A percentile compares a stretch with the other conserved stretches of the same genome.
Conservation (phyloP, 192 early-diverging fungal species). For the Dissophora ornata region DNA sequence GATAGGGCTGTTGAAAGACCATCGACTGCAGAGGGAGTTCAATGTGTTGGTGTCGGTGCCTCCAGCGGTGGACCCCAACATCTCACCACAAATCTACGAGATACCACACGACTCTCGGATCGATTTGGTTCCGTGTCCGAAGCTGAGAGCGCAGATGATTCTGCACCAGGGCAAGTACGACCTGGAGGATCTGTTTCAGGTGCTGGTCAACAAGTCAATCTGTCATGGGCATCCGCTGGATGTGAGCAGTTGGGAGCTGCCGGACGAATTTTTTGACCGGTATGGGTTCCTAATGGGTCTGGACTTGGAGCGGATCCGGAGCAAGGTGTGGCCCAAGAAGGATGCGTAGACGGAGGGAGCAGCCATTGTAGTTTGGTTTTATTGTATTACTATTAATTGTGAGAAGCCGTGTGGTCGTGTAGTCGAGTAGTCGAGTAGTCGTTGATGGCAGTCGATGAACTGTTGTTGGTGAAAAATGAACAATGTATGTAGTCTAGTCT, state of each 20-base stretch:
- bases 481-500: too few species aligned
- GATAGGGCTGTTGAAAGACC: slow-evolving; percentile 9
- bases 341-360: too few species aligned
- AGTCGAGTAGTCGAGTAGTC: too few species aligned
- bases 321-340: slow-evolving; percentile 32
- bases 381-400: too few species aligned
- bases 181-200: slow-evolving; percentile 38
- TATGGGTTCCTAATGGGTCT: slow-evolving; percentile 42
- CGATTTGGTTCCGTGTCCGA: slow-evolving; percentile 51
- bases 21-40: slow-evolving; percentile 32
- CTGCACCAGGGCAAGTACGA: slow-evolving; percentile 47
- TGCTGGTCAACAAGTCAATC: slow-evolving; percentile 37
- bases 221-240: slow-evolving; percentile 53
- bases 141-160: slow-evolving; percentile 56
- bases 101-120: slow-evolving; percentile 52
- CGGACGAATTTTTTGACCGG: slow-evolving; percentile 49
- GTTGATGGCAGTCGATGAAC: too few species aligned
- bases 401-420: too few species aligned
- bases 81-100: slow-evolving; percentile 39
- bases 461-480: too few species aligned
- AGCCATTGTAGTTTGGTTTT: too few species aligned
- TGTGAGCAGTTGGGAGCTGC: slow-evolving; percentile 45
- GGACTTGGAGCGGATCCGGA: slow-evolving; percentile 27
- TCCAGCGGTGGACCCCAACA: slow-evolving; percentile 22
- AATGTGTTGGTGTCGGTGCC: slow-evolving; percentile 4